phyloP scores from a whole-genome alignment of 2,329 filamentous ascomycete species.

The Clonostachys solani region DNA sequence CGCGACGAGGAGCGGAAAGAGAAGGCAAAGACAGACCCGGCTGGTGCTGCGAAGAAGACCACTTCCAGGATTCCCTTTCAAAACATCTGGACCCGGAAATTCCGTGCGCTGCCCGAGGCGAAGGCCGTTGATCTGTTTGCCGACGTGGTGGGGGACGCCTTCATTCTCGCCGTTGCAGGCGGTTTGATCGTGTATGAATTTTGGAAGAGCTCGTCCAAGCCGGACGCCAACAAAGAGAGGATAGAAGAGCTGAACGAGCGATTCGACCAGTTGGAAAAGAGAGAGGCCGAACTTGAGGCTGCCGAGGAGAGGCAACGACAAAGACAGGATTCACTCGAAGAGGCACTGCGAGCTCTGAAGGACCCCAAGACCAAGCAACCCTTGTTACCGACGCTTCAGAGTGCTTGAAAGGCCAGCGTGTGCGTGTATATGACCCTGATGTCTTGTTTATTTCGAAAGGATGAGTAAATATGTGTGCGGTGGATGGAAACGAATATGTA shows the following conservation, averaged over 20 bases:
- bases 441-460: no score
- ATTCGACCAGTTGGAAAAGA: slow-evolving; percentile 43
- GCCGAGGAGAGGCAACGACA: slow-evolving; percentile 38
- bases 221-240: slow-evolving; percentile 50
- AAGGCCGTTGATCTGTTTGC: slow-evolving; percentile 66
- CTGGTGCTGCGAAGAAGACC: slow-evolving; percentile 33
- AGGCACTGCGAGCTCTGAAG: slow-evolving; percentile 43
- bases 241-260: slow-evolving; percentile 44
- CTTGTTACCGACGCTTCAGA: slow-evolving; percentile 34
- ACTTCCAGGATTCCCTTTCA: slow-evolving; percentile 27
- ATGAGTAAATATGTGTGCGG: not conserved
- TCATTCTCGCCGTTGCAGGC: slow-evolving; percentile 56
- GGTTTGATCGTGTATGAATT: slow-evolving; percentile 59
- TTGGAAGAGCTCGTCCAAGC: slow-evolving; percentile 54
- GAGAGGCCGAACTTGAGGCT: slow-evolving; percentile 43
- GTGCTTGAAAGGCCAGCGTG: slow-evolving; percentile 1
- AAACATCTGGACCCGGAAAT: slow-evolving; percentile 59
- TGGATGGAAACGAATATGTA: not conserved
- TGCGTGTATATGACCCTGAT: no score
- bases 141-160: slow-evolving; percentile 59
- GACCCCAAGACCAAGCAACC: slow-evolving; percentile 55
- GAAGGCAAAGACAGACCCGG: slow-evolving; percentile 35
- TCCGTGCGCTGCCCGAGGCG: slow-evolving; percentile 56
- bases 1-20: slow-evolving; percentile 38
- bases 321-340: slow-evolving; percentile 49